phyloP scores from a whole-genome alignment of 805 yeast species.

The Metschnikowia reukaufii region DNA sequence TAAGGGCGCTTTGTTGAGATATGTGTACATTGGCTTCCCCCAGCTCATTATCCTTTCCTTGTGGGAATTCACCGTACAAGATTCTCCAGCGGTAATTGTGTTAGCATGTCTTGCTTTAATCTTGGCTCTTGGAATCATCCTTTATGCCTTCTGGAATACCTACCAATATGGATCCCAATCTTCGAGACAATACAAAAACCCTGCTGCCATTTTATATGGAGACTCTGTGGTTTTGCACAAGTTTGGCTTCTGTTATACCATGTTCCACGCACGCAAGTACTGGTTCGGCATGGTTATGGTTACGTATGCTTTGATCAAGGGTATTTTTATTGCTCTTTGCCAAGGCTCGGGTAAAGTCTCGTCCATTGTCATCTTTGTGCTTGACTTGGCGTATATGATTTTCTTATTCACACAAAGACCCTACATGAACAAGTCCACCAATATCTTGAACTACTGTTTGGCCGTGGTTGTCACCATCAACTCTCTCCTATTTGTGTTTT shows the following conservation, averaged over 20 bases:
- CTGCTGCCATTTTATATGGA: conserved; percentile 86
- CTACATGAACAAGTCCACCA: conserved; percentile 79
- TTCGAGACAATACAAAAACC: conserved; percentile 60
- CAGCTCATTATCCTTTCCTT: conserved; percentile 75
- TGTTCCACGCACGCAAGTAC: conserved; percentile 77
- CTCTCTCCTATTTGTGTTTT: conserved; percentile 82
- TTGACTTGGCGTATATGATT: conserved; percentile 70
- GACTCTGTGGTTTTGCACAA: conserved; percentile 68
- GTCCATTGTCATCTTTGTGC: conserved; percentile 69
- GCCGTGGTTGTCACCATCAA: conserved; percentile 72
- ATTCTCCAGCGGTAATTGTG: conserved; percentile 87
- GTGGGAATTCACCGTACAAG: conserved; percentile 82
- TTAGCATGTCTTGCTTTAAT: conserved; percentile 72
- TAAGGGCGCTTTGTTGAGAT: conserved; percentile 78
- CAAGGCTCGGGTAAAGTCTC: conserved; percentile 83
- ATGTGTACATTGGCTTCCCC: conserved; percentile 81
- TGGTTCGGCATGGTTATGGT: conserved; percentile 78
- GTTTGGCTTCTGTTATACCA: conserved; percentile 87
- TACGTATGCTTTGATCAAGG: conserved; percentile 61
- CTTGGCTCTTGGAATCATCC: conserved; percentile 57
- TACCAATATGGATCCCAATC: conserved; percentile 62
- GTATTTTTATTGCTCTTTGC: conserved; percentile 71
- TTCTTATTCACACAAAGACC: conserved; percentile 67
- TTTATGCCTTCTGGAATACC: conserved; percentile 67
- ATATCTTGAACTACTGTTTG: conserved; percentile 70